These are phyloP conservation scores for Biscogniauxia mediterranea DNA, from an alignment of 2,329 filamentous ascomycete species.

Conservation along the genomic window DNA sequence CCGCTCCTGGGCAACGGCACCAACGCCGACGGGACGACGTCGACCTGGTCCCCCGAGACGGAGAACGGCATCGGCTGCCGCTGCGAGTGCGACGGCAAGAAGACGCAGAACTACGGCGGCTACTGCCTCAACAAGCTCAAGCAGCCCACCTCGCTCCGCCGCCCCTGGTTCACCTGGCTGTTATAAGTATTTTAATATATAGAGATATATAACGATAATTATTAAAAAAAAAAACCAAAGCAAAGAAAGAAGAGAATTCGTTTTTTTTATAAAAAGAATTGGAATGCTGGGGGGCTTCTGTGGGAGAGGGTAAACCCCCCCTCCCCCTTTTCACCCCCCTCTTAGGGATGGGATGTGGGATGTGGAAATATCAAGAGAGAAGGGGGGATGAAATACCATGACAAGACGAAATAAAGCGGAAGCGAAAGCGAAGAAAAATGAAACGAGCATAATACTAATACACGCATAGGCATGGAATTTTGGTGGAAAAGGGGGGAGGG, in stretches of 20 bases:
- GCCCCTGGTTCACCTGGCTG: conserved; percentile 34
- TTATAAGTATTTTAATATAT: conserved; percentile 14
- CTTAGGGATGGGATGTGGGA: not conserved
- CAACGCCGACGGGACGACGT: not conserved
- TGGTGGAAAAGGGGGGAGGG: no score
- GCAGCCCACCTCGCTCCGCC: conserved; percentile 32
- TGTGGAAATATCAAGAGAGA: conserved; percentile 2
- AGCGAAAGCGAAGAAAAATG: no score
- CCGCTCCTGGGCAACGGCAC: conserved; percentile 28
- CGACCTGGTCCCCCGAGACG: conserved; percentile 28
- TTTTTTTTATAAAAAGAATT: no score
- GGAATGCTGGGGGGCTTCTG: no score
- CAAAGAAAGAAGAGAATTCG: no score
- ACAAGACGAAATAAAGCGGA: not conserved
- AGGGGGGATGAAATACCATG: not conserved
- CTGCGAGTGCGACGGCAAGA: conserved; percentile 39
- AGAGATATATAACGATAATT: no score
- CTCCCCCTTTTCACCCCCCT: no score
- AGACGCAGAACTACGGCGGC: conserved; percentile 31
- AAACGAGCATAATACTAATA: no score
- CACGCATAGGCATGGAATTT: no score
- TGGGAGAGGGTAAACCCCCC: no score
- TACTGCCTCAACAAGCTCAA: conserved; percentile 40
- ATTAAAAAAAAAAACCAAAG: no score
- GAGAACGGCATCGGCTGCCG: conserved; percentile 41